These are phyloP conservation scores for Trichoderma parareesei DNA, from an alignment of 495 filamentous ascomycete species.

Conservation along the genomic window DNA sequence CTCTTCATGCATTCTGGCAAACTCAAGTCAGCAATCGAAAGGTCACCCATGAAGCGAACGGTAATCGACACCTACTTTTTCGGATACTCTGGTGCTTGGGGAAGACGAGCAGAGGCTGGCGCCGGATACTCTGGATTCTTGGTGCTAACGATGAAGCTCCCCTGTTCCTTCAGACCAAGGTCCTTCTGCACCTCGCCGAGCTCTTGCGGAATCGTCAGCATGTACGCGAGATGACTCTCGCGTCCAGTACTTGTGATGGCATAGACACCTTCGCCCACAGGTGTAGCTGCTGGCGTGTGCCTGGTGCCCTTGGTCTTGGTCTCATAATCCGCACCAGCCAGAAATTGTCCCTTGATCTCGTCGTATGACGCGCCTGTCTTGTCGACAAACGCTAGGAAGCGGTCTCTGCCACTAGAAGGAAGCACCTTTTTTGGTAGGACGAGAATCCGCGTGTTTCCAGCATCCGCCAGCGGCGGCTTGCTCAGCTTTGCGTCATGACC, in stretches of 20 bases:
- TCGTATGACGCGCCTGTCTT: conserved; percentile 59
- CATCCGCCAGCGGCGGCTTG: conserved; percentile 54
- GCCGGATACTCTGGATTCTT: conserved; percentile 59
- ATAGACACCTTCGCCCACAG: conserved; percentile 81
- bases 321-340: conserved; percentile 57
- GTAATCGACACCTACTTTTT: background rate
- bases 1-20: conserved; percentile 51
- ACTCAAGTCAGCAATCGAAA: conserved; percentile 20
- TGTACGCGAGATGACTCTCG: conserved; percentile 71
- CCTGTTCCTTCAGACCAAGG: conserved; percentile 62
- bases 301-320: conserved; percentile 71
- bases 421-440: conserved; percentile 82
- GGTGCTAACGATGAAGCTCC: conserved; percentile 70
- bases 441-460: conserved; percentile 60
- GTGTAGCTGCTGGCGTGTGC: conserved; percentile 61
- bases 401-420: conserved; percentile 60
- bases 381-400: conserved; percentile 81
- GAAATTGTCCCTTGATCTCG: conserved; percentile 64
- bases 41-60: background rate
- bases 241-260: conserved; percentile 65
- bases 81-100: conserved; percentile 46
- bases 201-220: conserved; percentile 67
- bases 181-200: conserved; percentile 67
- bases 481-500: conserved; percentile 59
- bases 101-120: conserved; percentile 43